Evolutionary conservation across 306 rosid species (phyloP).

Genomic region (Argentina anserina): DNA sequence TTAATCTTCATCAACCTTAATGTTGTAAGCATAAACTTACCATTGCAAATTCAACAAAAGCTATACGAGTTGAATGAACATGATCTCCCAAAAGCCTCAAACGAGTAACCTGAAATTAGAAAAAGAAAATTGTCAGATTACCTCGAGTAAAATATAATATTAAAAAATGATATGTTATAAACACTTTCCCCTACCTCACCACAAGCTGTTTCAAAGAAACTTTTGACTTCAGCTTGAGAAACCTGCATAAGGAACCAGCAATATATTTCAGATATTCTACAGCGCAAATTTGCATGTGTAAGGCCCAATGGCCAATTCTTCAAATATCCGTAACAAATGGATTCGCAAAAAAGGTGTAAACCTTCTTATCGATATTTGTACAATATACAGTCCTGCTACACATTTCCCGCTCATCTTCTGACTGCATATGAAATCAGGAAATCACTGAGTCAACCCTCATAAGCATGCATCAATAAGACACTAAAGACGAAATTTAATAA

Average conservation of each 20-base stretch:
- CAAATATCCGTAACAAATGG: background rate
- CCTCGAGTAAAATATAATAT: background rate
- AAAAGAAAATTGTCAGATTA: slow-evolving; percentile 3
- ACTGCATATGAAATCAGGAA: slow-evolving; percentile 48
- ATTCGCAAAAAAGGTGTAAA: slow-evolving; percentile 21
- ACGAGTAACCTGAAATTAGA: slow-evolving; percentile 63
- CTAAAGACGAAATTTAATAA: slow-evolving; percentile 7
- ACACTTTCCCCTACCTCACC: slow-evolving; percentile 66
- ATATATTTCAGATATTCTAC: slow-evolving; percentile 14
- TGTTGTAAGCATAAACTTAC: slow-evolving; percentile 28
- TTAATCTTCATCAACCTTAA: background rate
- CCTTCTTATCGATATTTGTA: slow-evolving; percentile 97
- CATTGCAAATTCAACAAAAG: slow-evolving; percentile 87
- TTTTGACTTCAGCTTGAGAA: slow-evolving; percentile 92
- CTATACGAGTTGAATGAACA: slow-evolving; percentile 95
- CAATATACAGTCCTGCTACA: slow-evolving; percentile 91
- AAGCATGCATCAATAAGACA: background rate
- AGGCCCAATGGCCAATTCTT: slow-evolving; percentile 3
- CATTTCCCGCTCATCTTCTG: slow-evolving; percentile 98
- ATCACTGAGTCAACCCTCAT: background rate
- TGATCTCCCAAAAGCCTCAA: slow-evolving; percentile 98
- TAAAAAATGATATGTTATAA: background rate
- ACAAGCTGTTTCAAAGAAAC: slow-evolving; percentile 83
- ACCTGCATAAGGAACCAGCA: slow-evolving; percentile 40
- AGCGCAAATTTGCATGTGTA: slow-evolving; percentile 2